Base-by-base conservation (phyloP, 495 filamentous ascomycete species). In the Lepidopterella palustris region DNA sequence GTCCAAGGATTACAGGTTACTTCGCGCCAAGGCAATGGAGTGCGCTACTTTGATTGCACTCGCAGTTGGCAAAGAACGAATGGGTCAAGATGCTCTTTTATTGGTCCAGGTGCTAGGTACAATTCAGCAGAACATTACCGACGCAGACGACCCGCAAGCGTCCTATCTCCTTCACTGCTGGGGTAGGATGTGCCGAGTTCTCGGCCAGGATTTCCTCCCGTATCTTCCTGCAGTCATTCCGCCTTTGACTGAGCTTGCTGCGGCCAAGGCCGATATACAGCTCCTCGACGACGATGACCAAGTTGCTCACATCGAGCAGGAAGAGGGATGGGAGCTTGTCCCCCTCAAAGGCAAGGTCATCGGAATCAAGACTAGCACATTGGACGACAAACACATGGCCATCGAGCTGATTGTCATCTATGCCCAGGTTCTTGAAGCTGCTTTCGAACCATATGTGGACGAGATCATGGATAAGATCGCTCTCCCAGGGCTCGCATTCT, bases 301-400 rank as follows among this genome's bases (percentile, higher is more conserved):
- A 71, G 87, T 95, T 31, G 89, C 93, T 61, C 85, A 90, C 65
- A 80, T 97, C 29, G 89, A 96, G 70, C 87, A 93, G 67, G 95
- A 96, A 67, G 95, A 99, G 47, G 93, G 92, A 50, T 99, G 95
- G 95, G 95, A 99, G 74, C 77, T 97, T 62, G 90, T 99, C 27
- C 95, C 95, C 2, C 79, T 97, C 26, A 92, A 93, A 72, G 95
- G 95, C 53, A 97, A 96, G 78, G 85, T 95, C 67, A 97, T 99
- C 66, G 93, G 95, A 55, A 99, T 99, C 78, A 92, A 92, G 77
- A 99, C 95, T 13, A 95, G 89, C 66, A 86, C 87, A 1, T 82
- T 99, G 64, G 95, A 99, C 65, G 95, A 99, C 73, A 99, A 99
- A 80, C 89, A 97, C 73, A 96, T 95, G 79, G 95, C 95, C 26